Evolutionary conservation across 768 basidiomycete genomes (phyloP), one percentile per base, ranked within the genome.

Genomic region (Collybia sordida): DNA sequence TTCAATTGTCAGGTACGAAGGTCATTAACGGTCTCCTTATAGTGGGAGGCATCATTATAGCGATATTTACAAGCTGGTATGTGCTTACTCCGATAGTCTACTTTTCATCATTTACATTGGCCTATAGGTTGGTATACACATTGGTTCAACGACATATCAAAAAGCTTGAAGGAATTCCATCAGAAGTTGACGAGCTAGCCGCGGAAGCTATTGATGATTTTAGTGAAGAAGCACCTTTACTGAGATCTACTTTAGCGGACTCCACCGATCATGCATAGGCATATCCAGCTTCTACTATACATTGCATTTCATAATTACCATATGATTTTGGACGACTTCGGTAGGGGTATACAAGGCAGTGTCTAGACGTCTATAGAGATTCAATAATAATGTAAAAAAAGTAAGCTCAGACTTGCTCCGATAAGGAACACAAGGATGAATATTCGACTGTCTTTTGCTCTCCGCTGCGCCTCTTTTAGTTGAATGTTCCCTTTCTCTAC

Each of bases 301-400:
- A 43, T 24, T 42, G 47, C 19, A 27, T 24, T 6, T 37, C 11
- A 24, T 17, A 25, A 17, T 23, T 18, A 19, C 21, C 9, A 38
- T 12, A 36, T 8, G 19, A 34, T 31, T 12, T 31, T 31, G 11
- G 31, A 31, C 31, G 14, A 31, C 9, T 27, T 9, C 31, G 9
- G 14, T 12, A 31, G 25, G 25, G 25, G 11, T 31, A 31, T 31
- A 31, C 11, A 12, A 31, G 31, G 3, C 14, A 31, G 31, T 31
- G 19, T 22, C 25, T 50, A 49, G 42, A 34, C 37, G 45, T 48
- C 45, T 38, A 34, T 37, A 35, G 19, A 56, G 31, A 31, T 14
- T 72, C 71, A 91, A 70, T 97, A 98, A 69, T 88, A 86, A 67
- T 98, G 94, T 58, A 98, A 69, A 79, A 98, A 99, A 39, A 99